Base-by-base conservation (phyloP, 805 yeast species). In the Wickerhamomyces ciferrii region DNA sequence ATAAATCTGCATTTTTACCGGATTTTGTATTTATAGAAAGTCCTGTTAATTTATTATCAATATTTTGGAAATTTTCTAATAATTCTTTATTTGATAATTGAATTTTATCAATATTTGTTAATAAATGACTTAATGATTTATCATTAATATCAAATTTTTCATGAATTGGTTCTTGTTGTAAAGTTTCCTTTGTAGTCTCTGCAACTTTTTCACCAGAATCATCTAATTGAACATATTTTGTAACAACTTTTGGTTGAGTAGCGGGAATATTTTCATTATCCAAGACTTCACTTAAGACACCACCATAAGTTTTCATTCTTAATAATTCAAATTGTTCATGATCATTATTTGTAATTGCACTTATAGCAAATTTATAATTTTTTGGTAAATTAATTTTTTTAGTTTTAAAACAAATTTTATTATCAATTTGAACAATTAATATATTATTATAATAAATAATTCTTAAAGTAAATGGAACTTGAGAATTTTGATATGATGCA, bases 401-500 rank as follows among this genome's bases (percentile, higher is more conserved):
- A 0, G 90, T 81, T 61, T 81, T 81, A 63, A 85, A 78, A 58
- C 90, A 81, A 47, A 86, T 69, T 53, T 75, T 79, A 61, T 86
- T 86, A 62, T 86, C 88, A 43, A 84, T 67, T 50, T 86, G 88
- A n/a, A 85, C 72, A 53, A 83, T 82, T 51, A 83, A 70, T 48
- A 76, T 62, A 15, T 70, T 67, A 24, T 62, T 60, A 21, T 79
- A 75, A 55, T 83, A 84, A 9, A 84, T 78, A 14, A 86, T 53
- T 63, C 89, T 77, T n/a, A 84, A 44, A 1, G 87, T 83, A 21
- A 77, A 68, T 11, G 95, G 95, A 6, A 84, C 87, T 50, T 78
- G 78, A 0, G 88, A 78, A 54, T 80, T 82, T 60, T 84, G 83
- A 54, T 77, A 86, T 10, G 70, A 68, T 53, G 81, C 61, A n/a